phyloP scores from a whole-genome alignment of 2,329 filamentous ascomycete species.

The Diplodia scrobiculata region DNA sequence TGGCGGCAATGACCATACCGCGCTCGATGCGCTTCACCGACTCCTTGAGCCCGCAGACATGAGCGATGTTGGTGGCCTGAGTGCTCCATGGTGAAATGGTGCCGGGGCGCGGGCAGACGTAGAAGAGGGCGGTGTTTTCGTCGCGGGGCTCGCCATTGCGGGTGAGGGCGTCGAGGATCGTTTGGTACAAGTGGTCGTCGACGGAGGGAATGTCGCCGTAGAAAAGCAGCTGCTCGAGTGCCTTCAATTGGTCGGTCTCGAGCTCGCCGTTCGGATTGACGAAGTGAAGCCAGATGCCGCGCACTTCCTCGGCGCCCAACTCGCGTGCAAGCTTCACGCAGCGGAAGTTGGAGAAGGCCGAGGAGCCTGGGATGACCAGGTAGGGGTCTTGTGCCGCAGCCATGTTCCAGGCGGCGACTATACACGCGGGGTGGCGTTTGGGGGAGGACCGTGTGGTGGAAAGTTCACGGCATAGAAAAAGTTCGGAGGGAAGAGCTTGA shows the following conservation, averaged over 20 bases:
- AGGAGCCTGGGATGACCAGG: constrained; percentile 54
- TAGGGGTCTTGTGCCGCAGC: constrained; percentile 39
- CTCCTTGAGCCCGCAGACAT: constrained; percentile 79
- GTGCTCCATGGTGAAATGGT: constrained; percentile 96
- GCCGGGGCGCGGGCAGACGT: constrained; percentile 76
- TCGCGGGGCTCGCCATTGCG: constrained; percentile 56
- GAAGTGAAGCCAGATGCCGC: constrained; percentile 57
- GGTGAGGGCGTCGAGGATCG: constrained; percentile 51
- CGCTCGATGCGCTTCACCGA: constrained; percentile 80
- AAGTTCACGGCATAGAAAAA: constrained; percentile 29
- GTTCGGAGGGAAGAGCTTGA: constrained; percentile 27
- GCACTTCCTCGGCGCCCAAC: constrained; percentile 51
- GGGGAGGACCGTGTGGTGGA: constrained; percentile 21
- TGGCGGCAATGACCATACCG: constrained; percentile 74
- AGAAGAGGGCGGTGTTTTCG: constrained; percentile 61
- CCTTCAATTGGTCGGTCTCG: constrained; percentile 50
- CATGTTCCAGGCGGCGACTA: constrained; percentile 30
- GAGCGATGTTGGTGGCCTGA: constrained; percentile 89
- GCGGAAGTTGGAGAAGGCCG: constrained; percentile 59
- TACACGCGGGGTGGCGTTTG: constrained; percentile 20
- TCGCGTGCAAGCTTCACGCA: constrained; percentile 50
- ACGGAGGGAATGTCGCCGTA: constrained; percentile 59
- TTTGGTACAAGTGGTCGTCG: constrained; percentile 49
- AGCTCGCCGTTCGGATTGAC: constrained; percentile 49
- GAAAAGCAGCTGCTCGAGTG: constrained; percentile 61